phyloP scores from a whole-genome alignment of 1,284 basidiomycete genomes.

The Boletus sp. region DNA sequence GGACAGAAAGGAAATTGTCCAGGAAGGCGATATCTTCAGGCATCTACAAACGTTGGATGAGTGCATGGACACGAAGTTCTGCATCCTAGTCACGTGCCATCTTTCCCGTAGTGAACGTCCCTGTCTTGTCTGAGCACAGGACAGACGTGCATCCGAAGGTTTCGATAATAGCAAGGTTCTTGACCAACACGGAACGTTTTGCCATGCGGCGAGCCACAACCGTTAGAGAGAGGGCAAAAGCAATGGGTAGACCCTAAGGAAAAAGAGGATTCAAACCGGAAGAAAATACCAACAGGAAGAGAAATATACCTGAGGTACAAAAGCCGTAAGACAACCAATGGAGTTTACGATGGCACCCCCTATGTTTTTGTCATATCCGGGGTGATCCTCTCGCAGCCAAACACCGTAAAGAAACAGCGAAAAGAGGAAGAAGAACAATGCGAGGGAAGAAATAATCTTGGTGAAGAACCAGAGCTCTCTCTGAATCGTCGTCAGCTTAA shows the following conservation, averaged over 20 bases:
- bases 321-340: slow-evolving; percentile 53
- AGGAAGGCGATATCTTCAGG: slow-evolving; percentile 47
- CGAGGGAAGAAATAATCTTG: slow-evolving; percentile 49
- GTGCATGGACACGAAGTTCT: too few relatives aligned
- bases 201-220: slow-evolving; percentile 56
- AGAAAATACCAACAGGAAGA: too few relatives aligned
- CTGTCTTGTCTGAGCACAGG: slow-evolving; percentile 59
- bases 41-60: too few relatives aligned
- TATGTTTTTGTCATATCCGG: slow-evolving; percentile 44
- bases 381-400: slow-evolving; percentile 46
- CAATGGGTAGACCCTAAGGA: slow-evolving; percentile 50
- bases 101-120: slow-evolving; percentile 51
- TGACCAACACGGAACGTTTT: slow-evolving; percentile 59
- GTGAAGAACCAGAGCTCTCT: slow-evolving; percentile 54
- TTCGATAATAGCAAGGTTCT: slow-evolving; percentile 62
- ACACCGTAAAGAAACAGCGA: slow-evolving; percentile 50
- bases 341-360: slow-evolving; percentile 49
- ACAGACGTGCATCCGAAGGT: slow-evolving; percentile 64
- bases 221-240: slow-evolving; percentile 55
- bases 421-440: slow-evolving; percentile 44
- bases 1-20: slow-evolving; percentile 38
- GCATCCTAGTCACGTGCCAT: too few relatives aligned
- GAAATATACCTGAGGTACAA: slow-evolving; percentile 49
- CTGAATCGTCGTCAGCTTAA: slow-evolving; percentile 53
- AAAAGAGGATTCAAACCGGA: too few relatives aligned